Evolutionary conservation across 345 rosid species (phyloP).

Genomic region (rapeseed (Brassica napus)): DNA sequence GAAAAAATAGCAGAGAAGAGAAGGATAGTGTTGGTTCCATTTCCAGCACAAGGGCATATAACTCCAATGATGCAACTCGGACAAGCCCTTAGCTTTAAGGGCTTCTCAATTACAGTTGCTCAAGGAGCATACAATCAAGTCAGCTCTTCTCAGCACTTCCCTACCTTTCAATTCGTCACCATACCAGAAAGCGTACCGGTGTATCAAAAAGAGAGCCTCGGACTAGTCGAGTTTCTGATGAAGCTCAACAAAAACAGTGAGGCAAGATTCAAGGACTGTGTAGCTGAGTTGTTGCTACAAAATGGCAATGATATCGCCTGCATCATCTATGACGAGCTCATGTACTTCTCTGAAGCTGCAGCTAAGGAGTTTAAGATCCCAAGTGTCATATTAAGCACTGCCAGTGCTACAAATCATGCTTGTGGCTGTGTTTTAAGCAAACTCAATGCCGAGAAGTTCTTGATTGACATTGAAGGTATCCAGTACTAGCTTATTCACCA

Average conservation of each 20-base stretch:
- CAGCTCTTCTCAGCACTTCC: neutral
- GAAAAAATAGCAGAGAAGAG: neutral
- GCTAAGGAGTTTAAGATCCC: conserved; percentile 31
- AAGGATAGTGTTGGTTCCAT: conserved; percentile 51
- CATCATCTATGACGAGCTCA: conserved; percentile 44
- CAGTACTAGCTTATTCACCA: neutral
- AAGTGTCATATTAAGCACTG: conserved; percentile 20
- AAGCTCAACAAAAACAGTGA: conserved; percentile 47
- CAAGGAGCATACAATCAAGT: conserved; percentile 42
- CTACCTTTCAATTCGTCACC: conserved; percentile 39
- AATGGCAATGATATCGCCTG: conserved; percentile 34
- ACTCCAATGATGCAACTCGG: conserved; percentile 67
- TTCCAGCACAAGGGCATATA: conserved; percentile 60
- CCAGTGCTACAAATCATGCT: conserved; percentile 29
- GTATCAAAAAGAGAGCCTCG: conserved; percentile 18
- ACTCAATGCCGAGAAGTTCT: conserved; percentile 16
- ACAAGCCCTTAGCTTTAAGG: conserved; percentile 47
- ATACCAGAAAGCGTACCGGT: conserved; percentile 40
- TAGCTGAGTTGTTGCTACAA: conserved; percentile 9
- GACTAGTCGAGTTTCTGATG: conserved; percentile 1
- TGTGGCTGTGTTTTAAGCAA: conserved; percentile 9
- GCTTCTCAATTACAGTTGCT: conserved; percentile 56
- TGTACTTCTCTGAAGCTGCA: conserved; percentile 29
- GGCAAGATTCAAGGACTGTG: conserved; percentile 32
- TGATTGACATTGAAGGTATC: conserved; percentile 31